Percentiles rank a stretch among this genome's conserved stretches.
Evolutionary conservation across 257 asterid species (phyloP).

Genomic region (Solanum pinnatisectum): DNA sequence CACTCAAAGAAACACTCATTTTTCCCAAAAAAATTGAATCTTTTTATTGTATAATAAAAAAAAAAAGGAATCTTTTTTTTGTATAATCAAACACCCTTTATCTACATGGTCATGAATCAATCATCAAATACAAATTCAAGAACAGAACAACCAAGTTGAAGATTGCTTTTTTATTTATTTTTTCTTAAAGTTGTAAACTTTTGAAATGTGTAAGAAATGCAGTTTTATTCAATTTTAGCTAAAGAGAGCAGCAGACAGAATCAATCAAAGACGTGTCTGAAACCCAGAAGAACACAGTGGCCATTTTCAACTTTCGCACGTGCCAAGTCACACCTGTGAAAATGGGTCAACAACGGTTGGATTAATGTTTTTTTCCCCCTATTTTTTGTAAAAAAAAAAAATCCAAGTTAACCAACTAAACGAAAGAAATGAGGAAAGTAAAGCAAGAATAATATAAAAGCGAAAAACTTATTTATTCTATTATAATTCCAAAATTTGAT

Average conservation of each 20-base stretch:
- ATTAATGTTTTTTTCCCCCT: too few species aligned
- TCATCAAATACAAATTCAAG: neutral
- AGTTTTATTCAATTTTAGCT: neutral
- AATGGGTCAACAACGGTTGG: neutral
- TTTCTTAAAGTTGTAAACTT: neutral
- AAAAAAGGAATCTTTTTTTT: neutral
- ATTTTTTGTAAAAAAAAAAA: too few species aligned
- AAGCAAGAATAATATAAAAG: too few species aligned
- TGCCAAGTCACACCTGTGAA: neutral
- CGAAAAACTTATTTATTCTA: too few species aligned
- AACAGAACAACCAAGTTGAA: neutral
- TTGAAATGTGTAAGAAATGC: neutral
- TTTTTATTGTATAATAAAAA: neutral
- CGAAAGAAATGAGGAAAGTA: too few species aligned
- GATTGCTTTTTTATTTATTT: neutral
- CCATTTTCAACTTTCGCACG: neutral
- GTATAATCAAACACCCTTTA: neutral
- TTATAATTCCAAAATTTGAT: too few species aligned
- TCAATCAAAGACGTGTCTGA: neutral
- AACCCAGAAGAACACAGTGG: neutral
- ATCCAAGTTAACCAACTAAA: too few species aligned
- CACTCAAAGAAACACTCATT: conserved; percentile 84
- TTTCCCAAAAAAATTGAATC: neutral
- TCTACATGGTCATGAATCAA: conserved; percentile 4
- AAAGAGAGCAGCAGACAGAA: neutral